Evolutionary conservation across 2,329 filamentous ascomycete genomes (phyloP), one percentile per base, ranked within the genome.

Genomic region (Monascus ruber): DNA sequence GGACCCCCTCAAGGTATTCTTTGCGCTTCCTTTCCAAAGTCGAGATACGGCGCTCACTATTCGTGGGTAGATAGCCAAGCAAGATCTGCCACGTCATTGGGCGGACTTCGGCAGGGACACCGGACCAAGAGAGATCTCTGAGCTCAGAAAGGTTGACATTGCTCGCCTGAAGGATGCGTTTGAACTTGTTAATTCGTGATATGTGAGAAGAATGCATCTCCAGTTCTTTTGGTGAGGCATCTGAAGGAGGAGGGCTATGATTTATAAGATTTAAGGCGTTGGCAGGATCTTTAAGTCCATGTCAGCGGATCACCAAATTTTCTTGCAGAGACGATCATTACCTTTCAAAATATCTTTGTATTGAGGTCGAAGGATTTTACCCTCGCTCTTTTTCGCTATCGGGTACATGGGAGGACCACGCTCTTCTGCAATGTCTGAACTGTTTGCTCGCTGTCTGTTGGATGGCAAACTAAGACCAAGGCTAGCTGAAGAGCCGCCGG

Each of bases 71-170:
- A 60, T 98, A 98, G 42, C 89, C 91, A 24, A 98, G 76, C 17
- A 98, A 72, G 24, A 98, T 72, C 63, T 96, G 88, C 91, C 91
- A 98, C n/a, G 89, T 91, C 83, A 98, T 95, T 37, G 91, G 86
- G 40, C 93, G 85, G 11, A 98, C 87, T 66, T 98, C 93, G 52
- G 86, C 82, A 0, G 91, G 93, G 29, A 96, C 76, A 8, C 91
- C 91, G 38, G 88, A 91, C 91, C 93, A 98, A 26, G 91, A 87
- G 27, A 87, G 72, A 42, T 86, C 74, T 46, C 91, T 77, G 24
- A 98, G 72, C 38, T 96, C 89, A 11, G 82, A 70, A 2, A 96
- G 66, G 2, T 86, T 81, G 51, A 98, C 91, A 1, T 85, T 87
- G 32, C 85, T 94, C 24, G 89, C 79, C 65, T 98, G 91, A 5